These are phyloP conservation scores for Uronychia binucleata DNA, from an alignment of 73 alveolate species.

Conservation along the genomic window DNA sequence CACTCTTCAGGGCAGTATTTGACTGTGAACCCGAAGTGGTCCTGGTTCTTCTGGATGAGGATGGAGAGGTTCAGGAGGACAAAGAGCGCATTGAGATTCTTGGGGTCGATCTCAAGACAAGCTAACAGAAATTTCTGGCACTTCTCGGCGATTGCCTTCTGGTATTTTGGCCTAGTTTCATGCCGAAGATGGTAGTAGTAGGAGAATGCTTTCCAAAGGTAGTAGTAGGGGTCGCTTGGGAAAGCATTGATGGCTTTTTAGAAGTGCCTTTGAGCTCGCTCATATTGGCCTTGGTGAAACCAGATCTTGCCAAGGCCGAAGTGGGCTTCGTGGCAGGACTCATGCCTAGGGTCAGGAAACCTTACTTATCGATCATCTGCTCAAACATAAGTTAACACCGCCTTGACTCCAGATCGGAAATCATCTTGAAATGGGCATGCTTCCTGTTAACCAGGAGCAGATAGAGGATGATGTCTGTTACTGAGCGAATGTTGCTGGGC, in stretches of 20 bases:
- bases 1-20: slow-evolving; percentile 32
- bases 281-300: slow-evolving; percentile 36
- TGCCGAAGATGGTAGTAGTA: slow-evolving; percentile 11
- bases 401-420: slow-evolving; percentile 23
- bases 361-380: neutral
- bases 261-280: slow-evolving; percentile 39
- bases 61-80: slow-evolving; percentile 7
- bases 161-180: neutral
- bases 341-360: neutral
- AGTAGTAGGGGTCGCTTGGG: slow-evolving; percentile 32
- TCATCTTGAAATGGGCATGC: slow-evolving; percentile 7
- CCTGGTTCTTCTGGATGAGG: neutral
- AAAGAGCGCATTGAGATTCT: slow-evolving; percentile 13
- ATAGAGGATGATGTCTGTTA: neutral
- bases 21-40: neutral
- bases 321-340: slow-evolving; percentile 66
- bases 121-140: neutral
- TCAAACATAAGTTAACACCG: slow-evolving; percentile 7
- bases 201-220: slow-evolving; percentile 37
- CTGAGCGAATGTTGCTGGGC: neutral
- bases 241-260: slow-evolving; percentile 16
- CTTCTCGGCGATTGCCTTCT: neutral
- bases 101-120: neutral
- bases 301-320: slow-evolving; percentile 60
- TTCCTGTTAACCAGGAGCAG: neutral